phyloP scores from a whole-genome alignment of 2,329 filamentous ascomycete genomes.

The Tolypocladium tropicale region DNA sequence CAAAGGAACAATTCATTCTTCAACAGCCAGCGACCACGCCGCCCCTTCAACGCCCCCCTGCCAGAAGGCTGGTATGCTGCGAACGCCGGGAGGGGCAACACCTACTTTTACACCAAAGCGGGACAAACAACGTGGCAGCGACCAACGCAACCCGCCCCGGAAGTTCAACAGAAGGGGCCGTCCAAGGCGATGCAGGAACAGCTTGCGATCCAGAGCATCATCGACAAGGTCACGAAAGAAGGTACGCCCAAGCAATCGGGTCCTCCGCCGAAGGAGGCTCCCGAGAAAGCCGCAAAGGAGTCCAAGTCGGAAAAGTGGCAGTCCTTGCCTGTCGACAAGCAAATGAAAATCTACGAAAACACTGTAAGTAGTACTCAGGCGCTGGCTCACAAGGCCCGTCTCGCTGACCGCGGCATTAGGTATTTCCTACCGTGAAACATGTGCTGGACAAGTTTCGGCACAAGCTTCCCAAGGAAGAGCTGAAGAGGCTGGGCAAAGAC shows the following conservation, averaged over 20 bases:
- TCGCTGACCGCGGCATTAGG: constrained; percentile 33
- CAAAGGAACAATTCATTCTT: constrained; percentile 42
- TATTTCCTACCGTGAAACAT: constrained; percentile 76
- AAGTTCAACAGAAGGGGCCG: constrained; percentile 53
- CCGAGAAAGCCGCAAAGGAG: constrained; percentile 43
- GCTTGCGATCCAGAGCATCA: constrained; percentile 72
- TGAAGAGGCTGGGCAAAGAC: constrained; percentile 53
- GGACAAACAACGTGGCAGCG: constrained; percentile 75
- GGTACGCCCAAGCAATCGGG: constrained; percentile 38
- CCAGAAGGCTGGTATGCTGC: constrained; percentile 82
- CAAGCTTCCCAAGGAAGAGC: constrained; percentile 72
- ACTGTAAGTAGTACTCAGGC: constrained; percentile 49
- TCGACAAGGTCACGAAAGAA: constrained; percentile 72
- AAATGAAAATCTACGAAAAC: constrained; percentile 91
- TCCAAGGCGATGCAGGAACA: constrained; percentile 53
- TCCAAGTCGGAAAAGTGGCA: constrained; percentile 63
- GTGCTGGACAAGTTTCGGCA: constrained; percentile 80
- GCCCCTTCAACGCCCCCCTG: constrained; percentile 45
- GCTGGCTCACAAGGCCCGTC: neutral
- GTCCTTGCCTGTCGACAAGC: constrained; percentile 64
- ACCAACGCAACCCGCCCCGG: constrained; percentile 59
- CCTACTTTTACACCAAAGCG: constrained; percentile 76
- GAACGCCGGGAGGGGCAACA: constrained; percentile 57
- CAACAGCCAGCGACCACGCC: constrained; percentile 39
- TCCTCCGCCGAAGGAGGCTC: constrained; percentile 55